phyloP scores from a whole-genome alignment of 2,329 filamentous ascomycete genomes.

The Colletotrichum musae region DNA sequence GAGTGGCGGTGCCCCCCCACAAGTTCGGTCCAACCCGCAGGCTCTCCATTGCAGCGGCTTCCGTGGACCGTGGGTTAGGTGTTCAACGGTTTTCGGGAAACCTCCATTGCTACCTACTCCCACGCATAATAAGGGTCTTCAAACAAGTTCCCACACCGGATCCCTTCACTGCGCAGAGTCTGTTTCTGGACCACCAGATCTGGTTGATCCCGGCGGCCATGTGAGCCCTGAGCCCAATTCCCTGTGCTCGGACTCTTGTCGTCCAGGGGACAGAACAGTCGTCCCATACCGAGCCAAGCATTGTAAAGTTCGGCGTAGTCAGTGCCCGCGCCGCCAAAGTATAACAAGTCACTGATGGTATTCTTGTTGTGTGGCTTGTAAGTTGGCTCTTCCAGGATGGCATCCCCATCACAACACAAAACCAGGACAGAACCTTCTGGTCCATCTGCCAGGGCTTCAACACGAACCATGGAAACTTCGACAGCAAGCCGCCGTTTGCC shows the following conservation, averaged over 20 bases:
- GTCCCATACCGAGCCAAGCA: too few species aligned
- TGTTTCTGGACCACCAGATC: neutral
- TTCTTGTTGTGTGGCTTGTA: neutral
- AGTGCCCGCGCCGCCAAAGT: neutral
- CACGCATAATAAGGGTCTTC: too few species aligned
- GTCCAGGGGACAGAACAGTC: neutral
- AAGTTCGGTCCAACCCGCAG: neutral
- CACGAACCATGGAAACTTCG: neutral
- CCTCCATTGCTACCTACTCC: neutral
- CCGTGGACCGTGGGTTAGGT: neutral
- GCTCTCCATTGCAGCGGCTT: neutral
- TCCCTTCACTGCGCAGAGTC: too few species aligned
- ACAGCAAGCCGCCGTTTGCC: neutral
- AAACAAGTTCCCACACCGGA: too few species aligned
- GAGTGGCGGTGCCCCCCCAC: neutral
- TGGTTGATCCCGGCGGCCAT: neutral
- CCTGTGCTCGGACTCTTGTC: neutral
- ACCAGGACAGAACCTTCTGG: neutral
- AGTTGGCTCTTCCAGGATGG: too few species aligned
- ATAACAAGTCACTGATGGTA: neutral
- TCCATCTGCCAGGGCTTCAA: neutral
- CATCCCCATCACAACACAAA: too few species aligned
- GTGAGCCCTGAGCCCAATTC: conserved; percentile 1
- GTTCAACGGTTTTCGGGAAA: neutral
- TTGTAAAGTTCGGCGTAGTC: too few species aligned